Base-by-base conservation (phyloP, 306 rosid genomes). In the Abrus precatorius region DNA sequence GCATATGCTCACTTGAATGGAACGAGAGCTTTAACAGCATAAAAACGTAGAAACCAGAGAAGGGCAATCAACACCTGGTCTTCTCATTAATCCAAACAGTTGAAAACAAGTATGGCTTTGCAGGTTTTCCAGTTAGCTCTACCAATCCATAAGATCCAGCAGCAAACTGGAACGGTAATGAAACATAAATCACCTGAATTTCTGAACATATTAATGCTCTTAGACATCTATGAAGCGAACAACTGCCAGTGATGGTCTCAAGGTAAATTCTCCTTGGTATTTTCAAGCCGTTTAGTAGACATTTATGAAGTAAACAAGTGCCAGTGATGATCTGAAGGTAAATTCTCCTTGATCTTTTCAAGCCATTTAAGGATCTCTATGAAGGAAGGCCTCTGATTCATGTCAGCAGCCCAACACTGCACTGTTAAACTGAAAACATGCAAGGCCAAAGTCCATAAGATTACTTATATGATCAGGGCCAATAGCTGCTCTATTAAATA, bases 311-410 rank as follows among this genome's bases (percentile, higher is more conserved):
- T 49, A 75, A 93, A 93, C 86, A 93, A n/a, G 83, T 80, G 78
- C 99, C 99, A 96, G 74, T 86, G 92, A 87, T 92, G 86, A 13
- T 96, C 99, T 9, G 94, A 10, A 7, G 89, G 93, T 44, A 87
- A 72, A 75, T 59, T 82, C 80, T 90, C 98, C 85, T 96, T 96
- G 45, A 88, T 77, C 92, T 85, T 93, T 83, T 96, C 99, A 54
- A 96, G 98, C 77, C 81, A 86, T 70, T 93, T 93, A 80, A 96
- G 98, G 80, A 96, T 96, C 13, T 93, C 98, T 87, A 96, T 84
- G 91, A 96, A 96, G 48, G 94, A 74, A 40, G 99, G 99, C 79
- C 99, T 93, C 74, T 74, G 89, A 83, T 80, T 93, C 93, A 88
- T 83, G 87, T 96, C 99, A 69, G 89, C 64, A 29, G 90, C 86